Percentiles rank a stretch among this genome's conserved stretches.
Conservation (phyloP, 108 stramenopile species). For the Cylindrotheca fusiformis region DNA sequence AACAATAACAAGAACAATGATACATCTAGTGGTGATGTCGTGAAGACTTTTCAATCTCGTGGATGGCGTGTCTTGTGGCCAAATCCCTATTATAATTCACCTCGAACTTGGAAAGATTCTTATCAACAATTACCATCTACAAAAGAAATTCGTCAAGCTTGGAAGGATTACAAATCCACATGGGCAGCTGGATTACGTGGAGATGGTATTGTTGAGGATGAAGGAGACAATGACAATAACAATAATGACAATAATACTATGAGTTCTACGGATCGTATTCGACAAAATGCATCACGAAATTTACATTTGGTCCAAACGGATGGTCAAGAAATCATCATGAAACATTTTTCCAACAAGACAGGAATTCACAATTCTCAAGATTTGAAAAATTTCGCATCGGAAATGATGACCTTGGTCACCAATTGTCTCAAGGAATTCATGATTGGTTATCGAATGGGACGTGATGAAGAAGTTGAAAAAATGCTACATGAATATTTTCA, state of each 20-base stretch:
- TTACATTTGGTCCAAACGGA: constrained; percentile 34
- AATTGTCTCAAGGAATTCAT: constrained; percentile 74
- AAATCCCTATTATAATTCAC: constrained; percentile 8
- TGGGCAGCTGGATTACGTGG: constrained; percentile 38
- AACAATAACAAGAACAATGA: too few relatives aligned
- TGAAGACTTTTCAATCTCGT: constrained; percentile 1
- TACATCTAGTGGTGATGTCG: too few relatives aligned
- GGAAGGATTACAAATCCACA: constrained; percentile 28
- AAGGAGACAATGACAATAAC: neutral
- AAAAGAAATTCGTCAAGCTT: constrained; percentile 19
- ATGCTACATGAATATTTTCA: constrained; percentile 83
- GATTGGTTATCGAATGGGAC: constrained; percentile 79
- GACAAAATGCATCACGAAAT: constrained; percentile 58
- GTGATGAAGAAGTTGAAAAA: constrained; percentile 81
- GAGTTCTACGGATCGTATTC: neutral
- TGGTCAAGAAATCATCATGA: constrained; percentile 41
- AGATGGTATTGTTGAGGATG: constrained; percentile 5
- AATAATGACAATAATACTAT: constrained; percentile 9
- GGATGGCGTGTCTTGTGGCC: constrained; percentile 34
- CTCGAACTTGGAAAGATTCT: neutral
- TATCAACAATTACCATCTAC: constrained; percentile 4
- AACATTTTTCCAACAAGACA: constrained; percentile 53
- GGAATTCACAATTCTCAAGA: constrained; percentile 69
- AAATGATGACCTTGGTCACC: constrained; percentile 65
- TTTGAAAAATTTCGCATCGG: constrained; percentile 45